Evolutionary conservation across 345 rosid genomes (phyloP).

Genomic region (Euphorbia peplus): DNA sequence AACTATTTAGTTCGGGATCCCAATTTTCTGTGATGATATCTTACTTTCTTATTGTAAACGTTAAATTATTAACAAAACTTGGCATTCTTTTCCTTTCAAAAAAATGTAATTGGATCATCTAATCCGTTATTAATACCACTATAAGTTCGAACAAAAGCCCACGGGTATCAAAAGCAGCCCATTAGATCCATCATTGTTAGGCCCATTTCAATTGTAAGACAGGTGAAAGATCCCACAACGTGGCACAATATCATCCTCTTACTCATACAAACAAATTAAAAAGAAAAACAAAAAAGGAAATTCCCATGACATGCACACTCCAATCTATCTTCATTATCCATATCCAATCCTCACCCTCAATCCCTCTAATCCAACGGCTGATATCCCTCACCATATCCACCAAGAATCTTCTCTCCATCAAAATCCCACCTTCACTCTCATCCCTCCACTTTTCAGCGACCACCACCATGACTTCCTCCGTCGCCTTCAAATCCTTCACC

Average conservation of each 20-base stretch:
- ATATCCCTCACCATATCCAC: slow-evolving; percentile 64
- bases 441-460: not conserved
- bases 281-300: not conserved
- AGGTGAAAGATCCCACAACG: slow-evolving; percentile 12
- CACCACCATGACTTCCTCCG: slow-evolving; percentile 45
- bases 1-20: too few species aligned
- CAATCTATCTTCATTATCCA: slow-evolving; percentile 51
- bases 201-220: not conserved
- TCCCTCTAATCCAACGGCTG: slow-evolving; percentile 42
- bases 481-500: slow-evolving; percentile 67
- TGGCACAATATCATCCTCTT: slow-evolving; percentile 29
- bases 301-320: not conserved
- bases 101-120: too few species aligned
- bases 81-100: too few species aligned
- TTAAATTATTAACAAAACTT: too few species aligned
- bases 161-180: not conserved
- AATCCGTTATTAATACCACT: too few species aligned
- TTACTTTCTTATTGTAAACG: too few species aligned
- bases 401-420: not conserved
- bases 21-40: too few species aligned
- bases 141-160: too few species aligned
- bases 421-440: not conserved
- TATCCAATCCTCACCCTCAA: slow-evolving; percentile 45
- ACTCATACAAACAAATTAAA: not conserved
- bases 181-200: not conserved